These are phyloP conservation scores for Botrytis elliptica DNA, from an alignment of 2,329 filamentous ascomycete species.

Conservation along the genomic window DNA sequence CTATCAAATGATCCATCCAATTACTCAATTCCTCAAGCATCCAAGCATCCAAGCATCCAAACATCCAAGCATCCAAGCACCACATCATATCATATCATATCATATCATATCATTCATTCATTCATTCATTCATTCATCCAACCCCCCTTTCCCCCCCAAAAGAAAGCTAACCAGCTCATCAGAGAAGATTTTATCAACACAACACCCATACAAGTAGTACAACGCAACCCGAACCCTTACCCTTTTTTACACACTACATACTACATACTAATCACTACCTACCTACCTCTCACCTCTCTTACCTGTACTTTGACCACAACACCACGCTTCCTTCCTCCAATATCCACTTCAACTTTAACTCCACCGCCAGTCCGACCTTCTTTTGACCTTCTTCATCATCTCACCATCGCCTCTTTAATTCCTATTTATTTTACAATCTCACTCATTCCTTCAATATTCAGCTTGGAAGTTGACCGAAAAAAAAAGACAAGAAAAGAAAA, in stretches of 20 bases:
- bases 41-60: not conserved
- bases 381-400: constrained; percentile 6
- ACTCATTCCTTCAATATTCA: constrained; percentile 14
- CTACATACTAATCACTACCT: too few relatives aligned
- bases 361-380: constrained; percentile 14
- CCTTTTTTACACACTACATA: not conserved
- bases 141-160: not conserved
- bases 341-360: constrained; percentile 2
- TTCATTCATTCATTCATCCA: not conserved
- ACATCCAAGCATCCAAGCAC: not conserved
- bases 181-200: not conserved
- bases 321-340: constrained; percentile 1
- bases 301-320: not conserved
- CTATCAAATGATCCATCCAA: not conserved
- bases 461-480: not conserved
- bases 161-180: constrained; percentile 7
- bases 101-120: too few relatives aligned
- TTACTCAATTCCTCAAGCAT: not conserved
- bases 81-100: not conserved
- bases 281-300: not conserved
- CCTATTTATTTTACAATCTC: not conserved
- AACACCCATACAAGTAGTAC: not conserved
- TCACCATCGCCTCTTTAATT: not conserved
- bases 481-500: not conserved
- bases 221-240: not conserved